Base-by-base conservation (phyloP, 768 basidiomycete genomes). In the Imleria badia region DNA sequence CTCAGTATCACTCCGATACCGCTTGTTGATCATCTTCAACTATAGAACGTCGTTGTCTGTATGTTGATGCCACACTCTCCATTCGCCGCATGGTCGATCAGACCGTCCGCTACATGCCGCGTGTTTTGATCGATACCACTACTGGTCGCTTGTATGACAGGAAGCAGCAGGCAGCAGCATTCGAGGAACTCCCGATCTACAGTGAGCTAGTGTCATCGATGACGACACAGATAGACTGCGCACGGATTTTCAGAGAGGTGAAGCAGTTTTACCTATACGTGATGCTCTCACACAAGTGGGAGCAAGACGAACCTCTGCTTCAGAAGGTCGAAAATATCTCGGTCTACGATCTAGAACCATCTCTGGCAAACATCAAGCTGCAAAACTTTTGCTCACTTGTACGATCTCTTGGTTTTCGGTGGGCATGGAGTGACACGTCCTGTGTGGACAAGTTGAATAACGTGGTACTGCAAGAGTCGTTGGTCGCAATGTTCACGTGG, bases 401-500 rank as follows among this genome's bases (percentile, higher is more conserved):
- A 1, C n/a, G 9, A 1, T 3, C 3, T 1, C 17, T 45, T 5
- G 20, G 35, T 14, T 51, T 41, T 17, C 26, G 26, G 26, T 26
- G 26, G 26, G 26, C 26, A 6, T 26, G 26, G 54, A 41, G 3
- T 40, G 57, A 58, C 17, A 55, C 54, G 0, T 44, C 23, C 26
- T 59, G 58, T 11, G 40, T 59, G 1, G 50, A 59, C n/a, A 45
- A 56, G 42, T 0, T 4, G 1, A 30, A 56, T 17, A 48, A 51
- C 6, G 42, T 23, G 14, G 19, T 48, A 11, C 11, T 52, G 26
- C 50, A 59, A 35, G 48, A 51, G 22, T 46, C 54, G 3, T n/a
- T 56, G n/a, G 46, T 51, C 1, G 45, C 54, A 3, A 56, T 59
- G 58, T 59, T 59, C 29, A 42, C 15, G 0, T 54, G 52, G 56